These are phyloP conservation scores for Protomyces inouyei DNA, from an alignment of 1,139 yeast genomes.

Conservation along the genomic window DNA sequence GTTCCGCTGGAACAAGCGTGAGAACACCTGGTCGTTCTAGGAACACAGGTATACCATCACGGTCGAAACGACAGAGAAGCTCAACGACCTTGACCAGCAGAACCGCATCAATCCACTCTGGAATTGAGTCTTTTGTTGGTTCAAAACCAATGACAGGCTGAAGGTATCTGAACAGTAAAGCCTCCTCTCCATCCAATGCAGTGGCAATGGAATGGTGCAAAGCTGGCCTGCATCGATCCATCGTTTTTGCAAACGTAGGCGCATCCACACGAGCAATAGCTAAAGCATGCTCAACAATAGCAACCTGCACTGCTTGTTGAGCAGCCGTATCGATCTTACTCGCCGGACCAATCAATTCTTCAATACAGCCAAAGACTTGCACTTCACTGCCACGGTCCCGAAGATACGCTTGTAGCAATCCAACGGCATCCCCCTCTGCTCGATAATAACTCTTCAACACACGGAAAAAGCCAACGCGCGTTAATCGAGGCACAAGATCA, in stretches of 20 bases:
- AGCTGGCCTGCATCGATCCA: constrained; percentile 35
- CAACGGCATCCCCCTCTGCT: constrained; percentile 50
- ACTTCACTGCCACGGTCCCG: constrained; percentile 31
- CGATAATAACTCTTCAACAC: constrained; percentile 58
- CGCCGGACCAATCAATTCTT: constrained; percentile 35
- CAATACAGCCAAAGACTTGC: constrained; percentile 36
- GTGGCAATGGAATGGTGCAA: constrained; percentile 34
- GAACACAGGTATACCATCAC: constrained; percentile 29
- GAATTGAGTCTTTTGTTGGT: neutral
- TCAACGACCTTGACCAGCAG: constrained; percentile 30
- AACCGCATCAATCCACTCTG: neutral
- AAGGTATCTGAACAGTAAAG: constrained; percentile 35
- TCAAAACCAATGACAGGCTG: constrained; percentile 31
- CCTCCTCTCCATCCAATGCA: constrained; percentile 25
- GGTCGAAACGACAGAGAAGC: constrained; percentile 34
- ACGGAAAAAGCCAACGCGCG: constrained; percentile 51
- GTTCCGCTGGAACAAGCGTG: constrained; percentile 28
- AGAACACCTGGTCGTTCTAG: constrained; percentile 29
- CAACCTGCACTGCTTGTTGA: constrained; percentile 23
- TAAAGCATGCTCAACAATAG: constrained; percentile 29
- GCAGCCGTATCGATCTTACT: constrained; percentile 26
- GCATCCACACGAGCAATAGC: constrained; percentile 32
- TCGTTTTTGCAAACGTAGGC: constrained; percentile 31
- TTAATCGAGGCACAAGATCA: constrained; percentile 49
- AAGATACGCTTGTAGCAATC: constrained; percentile 48